These are phyloP conservation scores for Arthrobotrys pseudoclavata DNA, from an alignment of 2,329 filamentous ascomycete genomes.

Conservation along the genomic window DNA sequence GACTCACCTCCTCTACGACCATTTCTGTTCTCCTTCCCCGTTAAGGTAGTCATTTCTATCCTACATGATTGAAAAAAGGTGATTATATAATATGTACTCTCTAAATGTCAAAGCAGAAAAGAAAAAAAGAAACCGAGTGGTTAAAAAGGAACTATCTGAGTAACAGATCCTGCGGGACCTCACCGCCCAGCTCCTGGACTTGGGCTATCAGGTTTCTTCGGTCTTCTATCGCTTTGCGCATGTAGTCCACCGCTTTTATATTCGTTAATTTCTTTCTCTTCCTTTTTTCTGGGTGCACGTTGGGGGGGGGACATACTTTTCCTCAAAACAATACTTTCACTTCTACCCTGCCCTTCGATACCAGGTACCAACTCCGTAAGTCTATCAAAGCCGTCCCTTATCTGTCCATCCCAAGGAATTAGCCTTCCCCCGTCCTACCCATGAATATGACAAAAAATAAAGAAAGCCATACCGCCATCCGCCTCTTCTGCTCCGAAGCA, in stretches of 20 bases:
- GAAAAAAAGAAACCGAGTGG: neutral
- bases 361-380: conserved; percentile 85
- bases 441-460: neutral
- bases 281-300: too few relatives aligned
- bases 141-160: conserved; percentile 23
- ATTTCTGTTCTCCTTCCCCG: neutral
- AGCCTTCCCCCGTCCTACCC: neutral
- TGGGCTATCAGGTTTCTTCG: conserved; percentile 73
- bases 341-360: conserved; percentile 83
- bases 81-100: conserved; percentile 1
- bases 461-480: conserved; percentile 61
- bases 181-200: conserved; percentile 73
- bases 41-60: neutral
- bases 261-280: neutral
- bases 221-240: conserved; percentile 73
- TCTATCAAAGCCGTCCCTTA: conserved; percentile 85
- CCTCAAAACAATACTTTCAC: conserved; percentile 85
- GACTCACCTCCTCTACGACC: neutral
- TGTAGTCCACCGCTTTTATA: conserved; percentile 72
- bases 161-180: conserved; percentile 66
- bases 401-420: conserved; percentile 67
- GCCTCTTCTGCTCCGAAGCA: conserved; percentile 73
- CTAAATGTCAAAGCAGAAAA: neutral
- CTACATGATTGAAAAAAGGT: neutral
- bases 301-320: conserved; percentile 67